phyloP scores from a whole-genome alignment of 768 basidiomycete genomes.

The Suillus brevipes region DNA sequence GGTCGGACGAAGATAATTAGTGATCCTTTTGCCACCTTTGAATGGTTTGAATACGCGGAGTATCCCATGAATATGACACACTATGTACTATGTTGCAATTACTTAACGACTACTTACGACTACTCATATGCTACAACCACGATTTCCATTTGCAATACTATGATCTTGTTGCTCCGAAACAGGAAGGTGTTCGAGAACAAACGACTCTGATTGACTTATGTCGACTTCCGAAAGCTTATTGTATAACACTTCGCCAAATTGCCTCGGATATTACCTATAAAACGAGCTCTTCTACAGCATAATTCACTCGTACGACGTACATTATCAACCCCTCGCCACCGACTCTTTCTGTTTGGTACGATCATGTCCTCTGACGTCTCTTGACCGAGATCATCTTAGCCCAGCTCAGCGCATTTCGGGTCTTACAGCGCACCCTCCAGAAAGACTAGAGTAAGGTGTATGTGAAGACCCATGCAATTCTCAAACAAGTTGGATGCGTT shows the following conservation, averaged over 20 bases:
- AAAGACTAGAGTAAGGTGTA: conserved; percentile 51
- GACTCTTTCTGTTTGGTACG: conserved; percentile 4
- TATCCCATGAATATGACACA: not conserved
- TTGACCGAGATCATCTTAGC: conserved; percentile 66
- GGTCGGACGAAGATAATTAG: conserved; percentile 3
- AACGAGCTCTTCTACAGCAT: not conserved
- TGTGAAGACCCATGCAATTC: conserved; percentile 6
- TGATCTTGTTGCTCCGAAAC: not conserved
- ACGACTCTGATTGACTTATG: not conserved
- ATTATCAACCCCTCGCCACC: conserved; percentile 13
- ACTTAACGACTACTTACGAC: not conserved
- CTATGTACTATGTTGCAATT: not conserved
- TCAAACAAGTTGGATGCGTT: conserved; percentile 49
- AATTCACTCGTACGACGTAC: conserved; percentile 4
- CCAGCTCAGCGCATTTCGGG: conserved; percentile 68
- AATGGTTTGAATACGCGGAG: not conserved
- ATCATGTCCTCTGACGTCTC: conserved; percentile 47
- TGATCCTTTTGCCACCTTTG: not conserved
- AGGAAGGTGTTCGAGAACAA: not conserved
- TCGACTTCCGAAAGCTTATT: too few species aligned
- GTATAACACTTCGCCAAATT: not conserved
- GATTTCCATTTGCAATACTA: not conserved
- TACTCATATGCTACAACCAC: not conserved
- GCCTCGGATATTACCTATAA: not conserved
- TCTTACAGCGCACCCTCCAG: conserved; percentile 74